phyloP scores from a whole-genome alignment of 106 monocot genomes.

The Platanthera zijinensis region DNA sequence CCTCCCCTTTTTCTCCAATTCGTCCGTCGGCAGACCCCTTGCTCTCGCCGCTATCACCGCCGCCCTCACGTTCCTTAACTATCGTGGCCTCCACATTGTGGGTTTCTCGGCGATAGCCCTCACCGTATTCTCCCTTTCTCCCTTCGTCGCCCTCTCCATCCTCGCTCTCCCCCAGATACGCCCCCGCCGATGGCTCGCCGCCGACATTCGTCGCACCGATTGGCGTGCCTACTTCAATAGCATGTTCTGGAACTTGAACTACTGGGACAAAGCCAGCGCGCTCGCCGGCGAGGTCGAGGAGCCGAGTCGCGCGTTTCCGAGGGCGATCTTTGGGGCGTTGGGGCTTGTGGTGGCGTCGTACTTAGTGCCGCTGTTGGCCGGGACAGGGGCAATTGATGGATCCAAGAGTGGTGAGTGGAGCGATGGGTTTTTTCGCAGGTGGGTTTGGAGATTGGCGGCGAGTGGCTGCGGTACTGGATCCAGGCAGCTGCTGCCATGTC shows the following conservation, averaged over 20 bases:
- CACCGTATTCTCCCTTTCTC: constrained; percentile 66
- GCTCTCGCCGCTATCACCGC: constrained; percentile 36
- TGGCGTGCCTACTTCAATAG: constrained; percentile 58
- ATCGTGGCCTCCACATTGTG: constrained; percentile 78
- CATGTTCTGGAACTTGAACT: constrained; percentile 95
- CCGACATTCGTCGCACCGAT: constrained; percentile 19
- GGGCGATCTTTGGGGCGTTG: constrained; percentile 59
- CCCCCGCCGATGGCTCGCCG: constrained; percentile 43
- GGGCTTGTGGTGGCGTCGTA: constrained; percentile 60
- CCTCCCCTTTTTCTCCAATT: constrained; percentile 18
- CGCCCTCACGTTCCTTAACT: constrained; percentile 75
- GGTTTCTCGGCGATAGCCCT: constrained; percentile 60
- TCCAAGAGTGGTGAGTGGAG: constrained; percentile 49
- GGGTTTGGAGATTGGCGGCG: constrained; percentile 56
- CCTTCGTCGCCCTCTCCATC: constrained; percentile 50
- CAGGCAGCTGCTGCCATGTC: constrained; percentile 83
- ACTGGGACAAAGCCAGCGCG: constrained; percentile 94
- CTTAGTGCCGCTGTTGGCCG: constrained; percentile 62
- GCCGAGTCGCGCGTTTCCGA: constrained; percentile 52
- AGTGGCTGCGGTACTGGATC: constrained; percentile 73
- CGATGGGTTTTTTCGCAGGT: constrained; percentile 78
- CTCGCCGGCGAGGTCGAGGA: constrained; percentile 83
- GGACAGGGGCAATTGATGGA: constrained; percentile 51
- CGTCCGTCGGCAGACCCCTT: constrained; percentile 15
- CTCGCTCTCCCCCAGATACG: constrained; percentile 49